Percentiles rank a stretch among this genome's conserved stretches.
These are phyloP conservation scores for Sicyos baderoa DNA, from an alignment of 306 rosid species.

Conservation along the genomic window DNA sequence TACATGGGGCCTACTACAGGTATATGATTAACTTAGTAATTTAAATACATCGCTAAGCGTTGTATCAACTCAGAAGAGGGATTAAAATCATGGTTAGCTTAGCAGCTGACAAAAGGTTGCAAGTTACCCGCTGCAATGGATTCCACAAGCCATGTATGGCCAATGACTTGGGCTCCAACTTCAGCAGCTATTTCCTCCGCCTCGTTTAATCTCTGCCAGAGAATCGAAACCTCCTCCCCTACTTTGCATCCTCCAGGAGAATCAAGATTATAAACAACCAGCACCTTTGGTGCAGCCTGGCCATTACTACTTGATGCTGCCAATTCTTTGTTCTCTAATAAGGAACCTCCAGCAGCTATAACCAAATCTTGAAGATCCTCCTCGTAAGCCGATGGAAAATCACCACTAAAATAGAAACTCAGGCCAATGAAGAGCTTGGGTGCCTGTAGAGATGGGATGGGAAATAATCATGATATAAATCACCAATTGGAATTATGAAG, in stretches of 20 bases:
- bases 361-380: constrained; percentile 62
- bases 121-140: constrained; percentile 65
- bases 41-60: constrained; percentile 9
- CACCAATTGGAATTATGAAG: constrained; percentile 4
- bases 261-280: constrained; percentile 72
- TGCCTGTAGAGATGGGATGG: constrained; percentile 32
- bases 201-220: constrained; percentile 69
- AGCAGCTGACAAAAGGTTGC: constrained; percentile 50
- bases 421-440: constrained; percentile 64
- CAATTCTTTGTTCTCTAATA: constrained; percentile 40
- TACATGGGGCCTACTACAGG: background rate
- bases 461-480: background rate
- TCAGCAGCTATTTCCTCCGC: constrained; percentile 61
- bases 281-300: constrained; percentile 25
- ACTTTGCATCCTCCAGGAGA: constrained; percentile 64
- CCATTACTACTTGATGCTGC: constrained; percentile 22
- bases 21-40: background rate
- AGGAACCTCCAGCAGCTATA: constrained; percentile 59
- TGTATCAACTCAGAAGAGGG: background rate
- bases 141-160: constrained; percentile 83
- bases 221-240: constrained; percentile 76
- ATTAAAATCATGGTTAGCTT: constrained; percentile 24
- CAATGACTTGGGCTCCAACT: constrained; percentile 49
- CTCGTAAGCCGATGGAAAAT: constrained; percentile 41
- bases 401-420: constrained; percentile 59